phyloP scores from a whole-genome alignment of 2,329 filamentous ascomycete genomes.

The Ophiostoma pallidulum region DNA sequence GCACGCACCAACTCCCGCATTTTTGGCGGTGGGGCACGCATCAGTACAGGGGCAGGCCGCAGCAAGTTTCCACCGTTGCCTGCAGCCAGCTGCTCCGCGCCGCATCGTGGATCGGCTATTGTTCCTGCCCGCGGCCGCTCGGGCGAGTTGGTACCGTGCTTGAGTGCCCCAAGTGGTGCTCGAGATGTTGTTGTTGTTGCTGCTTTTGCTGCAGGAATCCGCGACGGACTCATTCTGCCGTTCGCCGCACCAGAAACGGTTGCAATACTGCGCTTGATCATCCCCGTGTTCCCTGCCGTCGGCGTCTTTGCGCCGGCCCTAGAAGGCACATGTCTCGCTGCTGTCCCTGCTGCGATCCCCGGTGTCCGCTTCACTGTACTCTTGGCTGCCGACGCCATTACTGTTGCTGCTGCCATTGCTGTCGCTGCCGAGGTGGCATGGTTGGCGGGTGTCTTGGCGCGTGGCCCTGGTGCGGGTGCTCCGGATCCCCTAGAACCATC shows the following conservation, averaged over 20 bases:
- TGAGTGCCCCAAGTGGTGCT: constrained; percentile 58
- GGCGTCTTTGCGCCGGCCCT: constrained; percentile 46
- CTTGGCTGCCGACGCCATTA: constrained; percentile 13
- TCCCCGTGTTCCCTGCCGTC: constrained; percentile 28
- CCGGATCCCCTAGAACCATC: constrained; percentile 32
- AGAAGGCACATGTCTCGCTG: constrained; percentile 21
- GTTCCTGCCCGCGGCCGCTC: constrained; percentile 50
- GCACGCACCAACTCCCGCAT: constrained; percentile 68
- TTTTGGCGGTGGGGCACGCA: constrained; percentile 71
- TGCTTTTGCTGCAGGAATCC: constrained; percentile 46
- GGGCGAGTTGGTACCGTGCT: constrained; percentile 68
- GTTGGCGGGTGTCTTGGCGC: constrained; percentile 64
- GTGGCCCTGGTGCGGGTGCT: constrained; percentile 45
- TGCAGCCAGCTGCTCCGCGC: not conserved
- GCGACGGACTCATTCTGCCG: constrained; percentile 48
- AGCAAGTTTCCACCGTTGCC: constrained; percentile 24
- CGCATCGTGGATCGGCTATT: constrained; percentile 20
- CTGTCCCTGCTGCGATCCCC: constrained; percentile 13
- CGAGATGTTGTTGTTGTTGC: constrained; percentile 33
- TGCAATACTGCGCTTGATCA: constrained; percentile 25
- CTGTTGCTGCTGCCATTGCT: constrained; percentile 32
- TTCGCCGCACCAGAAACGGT: constrained; percentile 14
- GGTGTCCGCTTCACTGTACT: constrained; percentile 12
- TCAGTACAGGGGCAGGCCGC: constrained; percentile 44
- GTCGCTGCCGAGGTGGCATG: constrained; percentile 40